Evolutionary conservation across 2,329 filamentous ascomycete species (phyloP), one percentile per base, ranked within the genome.

Genomic region (Fusarium sp.): DNA sequence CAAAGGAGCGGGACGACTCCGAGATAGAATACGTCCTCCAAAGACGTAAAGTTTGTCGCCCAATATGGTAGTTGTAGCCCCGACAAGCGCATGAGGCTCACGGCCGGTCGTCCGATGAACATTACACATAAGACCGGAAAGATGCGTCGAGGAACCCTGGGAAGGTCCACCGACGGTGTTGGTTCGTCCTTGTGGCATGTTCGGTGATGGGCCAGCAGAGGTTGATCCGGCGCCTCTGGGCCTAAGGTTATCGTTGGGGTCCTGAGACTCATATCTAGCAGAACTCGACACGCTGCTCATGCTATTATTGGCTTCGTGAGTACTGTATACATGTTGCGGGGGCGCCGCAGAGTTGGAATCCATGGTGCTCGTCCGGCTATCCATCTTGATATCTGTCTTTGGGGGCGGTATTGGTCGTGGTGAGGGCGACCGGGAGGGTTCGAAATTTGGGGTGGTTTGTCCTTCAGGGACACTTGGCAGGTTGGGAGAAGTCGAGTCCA

Each of bases 1-100:
- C 60, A 99, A 80, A 46, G 92, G 89, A 6, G 85, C 82, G 8
- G 93, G 92, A 52, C 91, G 87, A 64, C 88, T 94, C 66, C 92
- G 83, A 12, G 95, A 97, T 47, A 98, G 79, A 68, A 96, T 88
- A 49, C 94, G 86, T 7, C 95, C 95, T 42, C 95, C 95, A 79
- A 98, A 99, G 4, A 98, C 93, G 75, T 97, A 99, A 22, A 99
- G 83, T 76, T 96, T 97, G 76, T 99, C 95, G 26, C 94, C 95
- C 2, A 99, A 77, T 43, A 98, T 91, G 0, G 95, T 98, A 0
- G 95, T 98, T 0, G 95, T 97, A 6, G 95, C 94, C 29, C 95
- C 95, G 0, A 99, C 95, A 3, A 98, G 81, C 3, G 95, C 91
- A 71, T 91, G 92, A 3, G 95, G 95, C 73, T 98, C 93, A 61